Evolutionary conservation across 306 rosid genomes (phyloP).

Genomic region (Fagus sylvatica): DNA sequence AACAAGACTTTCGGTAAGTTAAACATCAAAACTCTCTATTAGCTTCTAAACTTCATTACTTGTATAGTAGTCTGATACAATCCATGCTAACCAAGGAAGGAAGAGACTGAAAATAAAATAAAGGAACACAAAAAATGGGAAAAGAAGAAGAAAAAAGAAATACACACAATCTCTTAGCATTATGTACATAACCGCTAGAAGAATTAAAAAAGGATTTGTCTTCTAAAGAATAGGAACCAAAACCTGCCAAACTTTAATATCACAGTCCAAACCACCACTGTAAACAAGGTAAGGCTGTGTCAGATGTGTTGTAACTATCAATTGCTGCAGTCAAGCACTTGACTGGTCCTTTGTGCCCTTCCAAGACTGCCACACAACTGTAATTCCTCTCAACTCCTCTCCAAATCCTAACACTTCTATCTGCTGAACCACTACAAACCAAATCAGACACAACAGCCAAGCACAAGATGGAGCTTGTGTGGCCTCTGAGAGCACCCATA

Average conservation of each 20-base stretch:
- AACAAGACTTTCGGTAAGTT: too few relatives aligned
- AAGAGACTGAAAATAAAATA: neutral
- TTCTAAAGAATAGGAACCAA: constrained; percentile 42
- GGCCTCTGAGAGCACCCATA: constrained; percentile 76
- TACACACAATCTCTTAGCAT: neutral
- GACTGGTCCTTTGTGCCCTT: constrained; percentile 77
- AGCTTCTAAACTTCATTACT: neutral
- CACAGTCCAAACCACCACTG: constrained; percentile 81
- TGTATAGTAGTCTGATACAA: neutral
- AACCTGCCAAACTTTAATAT: constrained; percentile 73
- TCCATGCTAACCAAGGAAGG: neutral
- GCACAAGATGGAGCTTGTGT: constrained; percentile 66
- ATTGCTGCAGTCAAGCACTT: constrained; percentile 63
- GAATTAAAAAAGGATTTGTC: neutral
- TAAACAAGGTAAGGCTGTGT: constrained; percentile 45
- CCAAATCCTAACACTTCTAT: constrained; percentile 77
- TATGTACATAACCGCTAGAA: neutral
- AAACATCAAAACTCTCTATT: too few relatives aligned
- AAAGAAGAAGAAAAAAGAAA: neutral
- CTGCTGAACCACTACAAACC: constrained; percentile 89
- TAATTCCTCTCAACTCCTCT: constrained; percentile 51
- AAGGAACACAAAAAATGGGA: neutral
- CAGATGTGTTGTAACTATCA: constrained; percentile 32
- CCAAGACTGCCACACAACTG: constrained; percentile 64
- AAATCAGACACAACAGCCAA: constrained; percentile 59